Conservation (phyloP, 1,284 basidiomycete species). For the Coniferiporia sulphurascens region DNA sequence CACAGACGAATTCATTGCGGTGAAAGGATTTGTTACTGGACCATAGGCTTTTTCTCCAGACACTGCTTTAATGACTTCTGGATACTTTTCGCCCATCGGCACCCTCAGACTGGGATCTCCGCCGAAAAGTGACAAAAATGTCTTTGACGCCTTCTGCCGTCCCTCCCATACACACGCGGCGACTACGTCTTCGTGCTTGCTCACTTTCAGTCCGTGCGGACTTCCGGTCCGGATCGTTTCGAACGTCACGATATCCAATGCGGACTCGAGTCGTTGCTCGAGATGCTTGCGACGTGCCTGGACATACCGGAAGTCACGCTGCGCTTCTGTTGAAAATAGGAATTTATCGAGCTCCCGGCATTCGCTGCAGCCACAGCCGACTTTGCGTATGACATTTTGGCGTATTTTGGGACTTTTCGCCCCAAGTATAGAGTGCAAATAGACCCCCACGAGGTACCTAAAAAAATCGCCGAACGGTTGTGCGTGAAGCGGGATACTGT, state of each 20-base stretch:
- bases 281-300: constrained; percentile 3
- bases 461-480: constrained; percentile 5
- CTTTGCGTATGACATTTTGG: neutral
- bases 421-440: neutral
- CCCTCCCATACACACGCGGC: neutral
- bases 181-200: constrained; percentile 6
- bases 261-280: neutral
- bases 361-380: constrained; percentile 5
- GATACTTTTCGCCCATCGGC: neutral
- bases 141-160: constrained; percentile 7
- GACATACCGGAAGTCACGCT: neutral
- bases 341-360: constrained; percentile 3
- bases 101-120: neutral
- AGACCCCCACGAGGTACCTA: neutral
- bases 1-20: neutral
- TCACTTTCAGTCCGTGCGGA: constrained; percentile 7
- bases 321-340: neutral
- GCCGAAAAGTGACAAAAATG: constrained; percentile 5
- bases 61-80: neutral
- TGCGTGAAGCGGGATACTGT: neutral
- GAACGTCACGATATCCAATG: neutral
- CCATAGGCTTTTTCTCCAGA: constrained; percentile 3
- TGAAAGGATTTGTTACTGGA: neutral
- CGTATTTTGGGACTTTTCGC: neutral
- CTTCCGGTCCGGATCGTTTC: constrained; percentile 1